Base-by-base conservation (phyloP, 2,329 filamentous ascomycete species). In the Colletotrichum sp. region DNA sequence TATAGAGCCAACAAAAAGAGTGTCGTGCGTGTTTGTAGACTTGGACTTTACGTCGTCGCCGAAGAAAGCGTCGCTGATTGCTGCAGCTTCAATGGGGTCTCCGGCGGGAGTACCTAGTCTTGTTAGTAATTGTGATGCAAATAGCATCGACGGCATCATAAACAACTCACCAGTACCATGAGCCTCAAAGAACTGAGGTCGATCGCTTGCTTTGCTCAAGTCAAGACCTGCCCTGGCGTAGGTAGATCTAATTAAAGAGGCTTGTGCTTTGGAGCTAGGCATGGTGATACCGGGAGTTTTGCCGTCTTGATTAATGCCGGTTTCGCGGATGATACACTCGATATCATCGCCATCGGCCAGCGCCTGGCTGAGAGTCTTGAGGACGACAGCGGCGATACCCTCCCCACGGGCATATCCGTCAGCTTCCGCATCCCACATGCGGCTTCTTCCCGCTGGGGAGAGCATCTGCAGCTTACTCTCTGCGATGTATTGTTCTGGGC, bases 331-430 rank as follows among this genome's bases (percentile, higher is more conserved):
- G 26, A 83, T 43, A 38, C 75, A 75, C 12, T 79, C 71, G 14
- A 83, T 82, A 18, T 75, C 38, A 36, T 83, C 79, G 16, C 79
- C 78, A 71, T 83, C 78, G 18, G 4, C 78, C 4, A 90, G 68
- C 0, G 90, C 90, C 1, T 82, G 76, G 12, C 77, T 82, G 7
- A 90, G 80, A 3, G 77, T 79, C 78, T 91, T 91, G 7, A 91
- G 75, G 0, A 90, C 78, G 0, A 91, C 77, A 0, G 83, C 80
- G 1, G 84, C 87, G 7, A 89, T 78, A 3, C 89, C 90, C 58
- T 92, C 90, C 10, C 89, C 90, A 1, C 89, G 84, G 5, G 83
- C 88, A 77, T 90, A 91, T 1, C 90, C 90, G 77, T 90, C 81
- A 0, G 87, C 90, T 4, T 79, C 79, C 5, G 79, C 81, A 77